A percentile compares a stretch with the other conserved stretches of the same genome.
Conservation (phyloP, 768 basidiomycete species). For the Cubamyces sp. region DNA sequence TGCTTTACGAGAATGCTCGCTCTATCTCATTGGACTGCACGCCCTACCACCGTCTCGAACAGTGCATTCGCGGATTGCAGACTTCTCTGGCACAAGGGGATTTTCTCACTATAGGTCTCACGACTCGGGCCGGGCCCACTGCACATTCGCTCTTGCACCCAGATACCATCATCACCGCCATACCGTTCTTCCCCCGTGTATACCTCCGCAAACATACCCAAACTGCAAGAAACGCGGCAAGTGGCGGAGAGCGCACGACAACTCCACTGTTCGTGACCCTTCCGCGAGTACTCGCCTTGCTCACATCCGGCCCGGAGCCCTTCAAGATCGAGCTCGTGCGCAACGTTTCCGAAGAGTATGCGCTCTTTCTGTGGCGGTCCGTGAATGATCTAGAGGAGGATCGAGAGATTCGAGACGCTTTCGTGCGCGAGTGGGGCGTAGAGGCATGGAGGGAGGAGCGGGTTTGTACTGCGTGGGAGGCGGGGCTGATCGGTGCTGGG, state of each 20-base stretch:
- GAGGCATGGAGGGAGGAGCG: conserved; percentile 32
- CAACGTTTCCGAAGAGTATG: conserved; percentile 32
- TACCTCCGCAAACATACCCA: conserved; percentile 7
- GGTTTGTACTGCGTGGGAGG: conserved; percentile 32
- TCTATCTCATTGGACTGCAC: conserved; percentile 25
- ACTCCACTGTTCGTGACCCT: conserved; percentile 28
- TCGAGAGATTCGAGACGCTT: conserved; percentile 16
- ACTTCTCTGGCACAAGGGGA: conserved; percentile 16
- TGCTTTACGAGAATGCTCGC: conserved; percentile 11
- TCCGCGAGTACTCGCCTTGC: conserved; percentile 19
- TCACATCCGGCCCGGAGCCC: conserved; percentile 28
- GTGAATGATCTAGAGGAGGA: conserved; percentile 26
- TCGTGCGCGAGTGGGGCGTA: conserved; percentile 27
- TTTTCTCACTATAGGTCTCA: conserved; percentile 25
- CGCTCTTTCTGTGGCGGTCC: conserved; percentile 22
- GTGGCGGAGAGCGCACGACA: conserved; percentile 4
- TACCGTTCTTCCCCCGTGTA: conserved; percentile 30
- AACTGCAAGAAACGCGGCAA: neutral
- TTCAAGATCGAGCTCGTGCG: conserved; percentile 27
- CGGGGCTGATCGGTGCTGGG: conserved; percentile 24
- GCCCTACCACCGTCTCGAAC: conserved; percentile 16
- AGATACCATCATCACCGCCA: conserved; percentile 21
- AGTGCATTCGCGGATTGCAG: conserved; percentile 25
- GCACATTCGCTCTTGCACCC: conserved; percentile 6
- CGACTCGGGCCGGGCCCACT: conserved; percentile 21